A percentile compares a stretch with the other conserved stretches of the same genome.
phyloP scores from a whole-genome alignment of 2,329 filamentous ascomycete species.

The Nectriaceae sp. region DNA sequence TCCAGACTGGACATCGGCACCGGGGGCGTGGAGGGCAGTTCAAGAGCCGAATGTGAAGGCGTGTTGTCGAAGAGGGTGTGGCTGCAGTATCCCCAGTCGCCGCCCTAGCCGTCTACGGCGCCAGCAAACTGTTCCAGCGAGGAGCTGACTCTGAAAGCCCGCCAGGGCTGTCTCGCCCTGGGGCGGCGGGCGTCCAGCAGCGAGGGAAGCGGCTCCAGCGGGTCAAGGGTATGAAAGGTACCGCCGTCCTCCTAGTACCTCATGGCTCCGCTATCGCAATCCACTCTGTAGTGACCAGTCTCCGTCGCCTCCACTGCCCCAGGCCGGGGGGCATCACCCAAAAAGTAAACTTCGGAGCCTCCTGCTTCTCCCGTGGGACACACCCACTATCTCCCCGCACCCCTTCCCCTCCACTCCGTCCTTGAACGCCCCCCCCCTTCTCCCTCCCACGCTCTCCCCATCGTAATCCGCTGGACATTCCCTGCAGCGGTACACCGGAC shows the following conservation, averaged over 20 bases:
- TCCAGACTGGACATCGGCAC: too few relatives aligned
- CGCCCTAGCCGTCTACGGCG: background rate
- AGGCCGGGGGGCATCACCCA: background rate
- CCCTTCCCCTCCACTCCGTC: conserved; percentile 7
- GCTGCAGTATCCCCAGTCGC: too few relatives aligned
- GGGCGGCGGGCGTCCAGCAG: too few relatives aligned
- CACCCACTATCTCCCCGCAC: conserved; percentile 16
- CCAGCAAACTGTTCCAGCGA: too few relatives aligned
- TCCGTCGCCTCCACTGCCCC: too few relatives aligned
- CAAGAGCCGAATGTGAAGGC: too few relatives aligned
- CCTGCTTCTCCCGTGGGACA: conserved; percentile 27
- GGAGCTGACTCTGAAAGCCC: too few relatives aligned
- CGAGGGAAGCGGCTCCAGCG: background rate
- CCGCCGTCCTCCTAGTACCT: conserved; percentile 4
- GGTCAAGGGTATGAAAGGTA: conserved; percentile 1
- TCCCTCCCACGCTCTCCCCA: conserved; percentile 15
- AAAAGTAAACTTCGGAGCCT: conserved; percentile 19
- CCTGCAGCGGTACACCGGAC: conserved; percentile 17
- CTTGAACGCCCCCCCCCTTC: conserved; percentile 12
- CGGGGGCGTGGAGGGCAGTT: conserved; percentile 25
- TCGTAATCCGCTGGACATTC: conserved; percentile 13
- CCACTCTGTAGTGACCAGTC: too few relatives aligned
- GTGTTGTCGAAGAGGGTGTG: too few relatives aligned
- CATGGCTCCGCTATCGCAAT: too few relatives aligned
- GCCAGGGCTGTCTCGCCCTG: too few relatives aligned